A percentile compares a stretch with the other conserved stretches of the same genome.
Evolutionary conservation across 2,329 filamentous ascomycete genomes (phyloP).

Genomic region (Botrytis fabae): DNA sequence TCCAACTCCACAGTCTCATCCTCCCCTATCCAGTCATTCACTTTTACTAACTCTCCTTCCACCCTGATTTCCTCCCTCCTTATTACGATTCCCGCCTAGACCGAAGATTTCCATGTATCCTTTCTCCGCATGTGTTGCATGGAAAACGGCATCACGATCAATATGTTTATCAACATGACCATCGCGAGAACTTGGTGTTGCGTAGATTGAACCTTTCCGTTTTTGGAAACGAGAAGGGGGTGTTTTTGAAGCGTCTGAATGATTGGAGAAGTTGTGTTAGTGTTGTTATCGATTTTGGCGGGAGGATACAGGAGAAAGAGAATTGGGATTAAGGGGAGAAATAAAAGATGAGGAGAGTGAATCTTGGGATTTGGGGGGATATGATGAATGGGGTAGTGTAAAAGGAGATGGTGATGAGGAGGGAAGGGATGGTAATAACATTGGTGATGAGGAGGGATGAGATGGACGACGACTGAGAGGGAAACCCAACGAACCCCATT

Average conservation of each 20-base stretch:
- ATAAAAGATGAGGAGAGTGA: background rate
- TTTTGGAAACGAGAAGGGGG: conserved; percentile 59
- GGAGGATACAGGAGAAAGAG: background rate
- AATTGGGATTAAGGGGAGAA: background rate
- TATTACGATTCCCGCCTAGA: background rate
- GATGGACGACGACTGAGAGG: conserved; percentile 2
- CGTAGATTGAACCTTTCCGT: conserved; percentile 67
- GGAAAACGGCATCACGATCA: conserved; percentile 54
- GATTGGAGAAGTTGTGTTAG: background rate
- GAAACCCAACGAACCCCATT: conserved; percentile 23
- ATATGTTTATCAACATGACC: conserved; percentile 62
- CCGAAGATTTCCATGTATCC: conserved; percentile 26
- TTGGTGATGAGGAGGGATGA: conserved; percentile 2
- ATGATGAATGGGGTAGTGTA: conserved; percentile 11
- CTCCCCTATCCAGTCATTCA: background rate
- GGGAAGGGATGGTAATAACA: conserved; percentile 7
- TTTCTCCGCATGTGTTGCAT: conserved; percentile 59
- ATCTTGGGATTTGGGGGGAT: background rate
- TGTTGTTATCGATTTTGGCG: background rate
- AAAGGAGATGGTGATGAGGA: conserved; percentile 17
- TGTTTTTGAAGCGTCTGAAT: conserved; percentile 21
- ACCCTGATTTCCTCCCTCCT: conserved; percentile 8
- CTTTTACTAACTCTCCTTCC: conserved; percentile 23
- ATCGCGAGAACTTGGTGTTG: conserved; percentile 64
- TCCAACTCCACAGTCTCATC: background rate